Evolutionary conservation across 2,329 filamentous ascomycete genomes (phyloP), one percentile per base, ranked within the genome.

Genomic region (Penicillium italicum): DNA sequence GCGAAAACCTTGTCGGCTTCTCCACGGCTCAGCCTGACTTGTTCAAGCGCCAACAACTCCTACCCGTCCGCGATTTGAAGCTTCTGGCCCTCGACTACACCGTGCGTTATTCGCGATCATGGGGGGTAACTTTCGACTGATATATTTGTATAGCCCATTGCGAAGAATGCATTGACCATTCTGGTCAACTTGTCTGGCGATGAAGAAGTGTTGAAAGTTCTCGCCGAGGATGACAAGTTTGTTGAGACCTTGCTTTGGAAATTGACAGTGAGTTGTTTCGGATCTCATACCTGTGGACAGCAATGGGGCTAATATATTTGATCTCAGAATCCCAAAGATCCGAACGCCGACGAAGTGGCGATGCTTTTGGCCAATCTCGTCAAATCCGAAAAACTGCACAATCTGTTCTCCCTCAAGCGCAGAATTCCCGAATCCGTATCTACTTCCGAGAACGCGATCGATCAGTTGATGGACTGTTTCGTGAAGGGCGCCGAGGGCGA

Each of bases 391-490:
- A 81, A 80, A 6, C 74, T 96, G 54, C 87, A 88, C 61, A 81
- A 81, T 41, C 78, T 97, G 5, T 74, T 93, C 11, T 79, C 80
- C 5, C 79, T 88, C 53, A 88, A 87, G 67, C 87, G 91, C 60
- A 77, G 82, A 7, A 73, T 87, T 0, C 88, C 91, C 2, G 82
- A 85, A 53, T 79, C 80, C n/a, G 82, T 96, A 7, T 85, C 84
- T 6, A 88, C 85, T 1, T 89, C 90, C 38, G 82, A 86, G 34
- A 80, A 84, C 56, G 86, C 90, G 5, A 84, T 97, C 66, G 91
- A 97, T 72, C 94, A 97, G 74, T 79, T 99, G 30, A 85, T 99
- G 72, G 94, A 97, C 72, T 87, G 95, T 65, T 99, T 99, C 70
- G 94, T 97, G 70, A 95, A 94, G 77, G 93, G 93, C 20, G 86